Percentiles rank a stretch among this genome's conserved stretches.
phyloP scores from a whole-genome alignment of 805 yeast species.

The Cyberlindnera maclurae region DNA sequence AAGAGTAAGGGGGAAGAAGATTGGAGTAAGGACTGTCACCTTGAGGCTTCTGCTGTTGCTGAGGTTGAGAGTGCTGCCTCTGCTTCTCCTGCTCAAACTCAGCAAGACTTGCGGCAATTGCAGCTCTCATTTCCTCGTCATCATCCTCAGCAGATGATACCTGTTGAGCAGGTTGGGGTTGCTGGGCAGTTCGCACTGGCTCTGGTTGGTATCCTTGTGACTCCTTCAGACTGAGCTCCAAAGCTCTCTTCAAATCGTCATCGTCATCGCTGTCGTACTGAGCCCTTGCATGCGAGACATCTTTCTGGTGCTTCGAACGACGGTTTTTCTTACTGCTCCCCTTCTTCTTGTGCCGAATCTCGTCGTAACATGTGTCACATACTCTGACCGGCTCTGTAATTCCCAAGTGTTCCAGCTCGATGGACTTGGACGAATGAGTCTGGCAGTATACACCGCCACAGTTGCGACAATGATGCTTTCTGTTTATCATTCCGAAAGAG shows the following conservation, averaged over 20 bases:
- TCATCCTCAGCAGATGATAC: conserved; percentile 42
- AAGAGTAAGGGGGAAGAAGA: conserved; percentile 13
- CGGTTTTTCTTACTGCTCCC: conserved; percentile 17
- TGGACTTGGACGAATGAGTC: conserved; percentile 66
- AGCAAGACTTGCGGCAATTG: conserved; percentile 83
- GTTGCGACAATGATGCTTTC: conserved; percentile 95
- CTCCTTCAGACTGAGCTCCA: conserved; percentile 71
- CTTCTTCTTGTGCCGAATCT: conserved; percentile 39
- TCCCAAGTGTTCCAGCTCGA: conserved; percentile 77
- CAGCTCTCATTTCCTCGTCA: conserved; percentile 87
- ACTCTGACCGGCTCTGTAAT: conserved; percentile 86
- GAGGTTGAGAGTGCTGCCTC: conserved; percentile 17
- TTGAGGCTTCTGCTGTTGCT: conserved; percentile 9
- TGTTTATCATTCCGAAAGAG: conserved; percentile 69
- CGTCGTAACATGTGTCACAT: conserved; percentile 81
- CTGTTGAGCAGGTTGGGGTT: too few species aligned
- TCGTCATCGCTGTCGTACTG: conserved; percentile 47
- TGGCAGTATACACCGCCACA: conserved; percentile 95
- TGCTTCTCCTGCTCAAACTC: conserved; percentile 45
- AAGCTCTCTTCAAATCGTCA: conserved; percentile 70
- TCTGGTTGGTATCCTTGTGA: conserved; percentile 21
- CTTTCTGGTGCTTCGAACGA: conserved; percentile 16
- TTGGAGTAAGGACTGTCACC: conserved; percentile 14
- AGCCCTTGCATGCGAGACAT: conserved; percentile 21
- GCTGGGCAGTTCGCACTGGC: conserved; percentile 2